These are phyloP conservation scores for Podaxis sp. DNA, from an alignment of 768 basidiomycete genomes.

Conservation along the genomic window DNA sequence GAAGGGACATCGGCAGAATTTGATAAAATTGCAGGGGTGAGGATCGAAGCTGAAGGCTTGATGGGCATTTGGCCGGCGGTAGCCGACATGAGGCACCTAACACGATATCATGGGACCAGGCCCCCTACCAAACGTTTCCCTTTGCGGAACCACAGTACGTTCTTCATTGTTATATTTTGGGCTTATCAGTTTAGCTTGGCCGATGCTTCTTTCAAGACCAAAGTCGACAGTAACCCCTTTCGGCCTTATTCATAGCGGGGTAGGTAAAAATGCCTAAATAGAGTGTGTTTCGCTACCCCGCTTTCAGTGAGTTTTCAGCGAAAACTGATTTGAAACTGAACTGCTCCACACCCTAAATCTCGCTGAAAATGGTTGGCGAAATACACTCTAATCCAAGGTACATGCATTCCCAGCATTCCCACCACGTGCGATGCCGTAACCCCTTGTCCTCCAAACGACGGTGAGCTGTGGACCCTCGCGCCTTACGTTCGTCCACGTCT, in stretches of 20 bases:
- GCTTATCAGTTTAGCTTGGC: neutral
- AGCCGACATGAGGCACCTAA: too few relatives aligned
- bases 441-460: neutral
- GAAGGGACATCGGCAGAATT: too few relatives aligned
- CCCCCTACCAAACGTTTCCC: neutral
- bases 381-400: too few relatives aligned
- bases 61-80: too few relatives aligned
- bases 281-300: too few relatives aligned
- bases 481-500: neutral
- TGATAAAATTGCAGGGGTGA: too few relatives aligned
- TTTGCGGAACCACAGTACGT: neutral
- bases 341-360: too few relatives aligned
- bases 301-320: too few relatives aligned
- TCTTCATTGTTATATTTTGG: neutral
- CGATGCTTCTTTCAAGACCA: neutral
- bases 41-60: too few relatives aligned
- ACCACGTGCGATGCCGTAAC: neutral
- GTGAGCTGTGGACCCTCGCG: neutral
- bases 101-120: neutral
- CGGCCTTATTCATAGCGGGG: neutral
- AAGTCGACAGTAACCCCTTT: neutral
- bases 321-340: too few relatives aligned
- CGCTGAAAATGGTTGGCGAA: too few relatives aligned
- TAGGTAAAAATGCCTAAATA: too few relatives aligned
- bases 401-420: neutral